Base-by-base conservation (phyloP, 108 stramenopile genomes). In the Fistulifera pelliculosa region DNA sequence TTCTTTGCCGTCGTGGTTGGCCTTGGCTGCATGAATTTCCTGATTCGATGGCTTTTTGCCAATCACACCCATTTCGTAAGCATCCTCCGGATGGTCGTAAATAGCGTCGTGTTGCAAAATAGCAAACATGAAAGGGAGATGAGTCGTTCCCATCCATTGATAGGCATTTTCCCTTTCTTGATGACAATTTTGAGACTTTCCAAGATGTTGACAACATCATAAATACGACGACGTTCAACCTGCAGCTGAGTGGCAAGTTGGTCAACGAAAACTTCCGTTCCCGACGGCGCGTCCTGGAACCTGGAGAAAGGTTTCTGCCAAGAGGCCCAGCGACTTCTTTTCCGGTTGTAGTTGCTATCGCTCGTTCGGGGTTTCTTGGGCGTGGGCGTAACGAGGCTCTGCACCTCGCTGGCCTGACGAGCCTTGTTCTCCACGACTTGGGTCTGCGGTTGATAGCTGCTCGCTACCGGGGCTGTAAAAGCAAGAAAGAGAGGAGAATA, bases 131-230 rank as follows among this genome's bases (percentile, higher is more conserved):
- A 43, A 45, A 42, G 71, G 66, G 19, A 93, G 51, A 24, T 68
- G 66, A 23, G 75, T 74, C 55, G 52, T 59, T 25, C 93, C 93
- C 58, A 82, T 78, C 87, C 89, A 95, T 16, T 69, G 61, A 61
- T 96, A 96, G 0, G 90, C 90, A 60, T 96, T 96, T 95, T 95
- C 38, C 74, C 69, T 40, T 84, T 66, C 19, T 92, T 76, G 27
- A 65, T 56, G 2, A 94, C 89, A 25, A 96, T 68, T 18, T 68
- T 51, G 16, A 96, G 52, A 27, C 81, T 69, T 61, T 95, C 94
- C 60, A 96, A 64, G 66, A 96, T 95, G 65, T 96, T 96, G 61
- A 96, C 87, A 6, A 96, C 83, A 65, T 96, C 96, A 62, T 96
- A 96, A 27, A 96, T 94, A 19, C 96, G 72, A 19, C 96, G 73